Conservation (phyloP, 805 yeast species). For the Candida gorgasii region DNA sequence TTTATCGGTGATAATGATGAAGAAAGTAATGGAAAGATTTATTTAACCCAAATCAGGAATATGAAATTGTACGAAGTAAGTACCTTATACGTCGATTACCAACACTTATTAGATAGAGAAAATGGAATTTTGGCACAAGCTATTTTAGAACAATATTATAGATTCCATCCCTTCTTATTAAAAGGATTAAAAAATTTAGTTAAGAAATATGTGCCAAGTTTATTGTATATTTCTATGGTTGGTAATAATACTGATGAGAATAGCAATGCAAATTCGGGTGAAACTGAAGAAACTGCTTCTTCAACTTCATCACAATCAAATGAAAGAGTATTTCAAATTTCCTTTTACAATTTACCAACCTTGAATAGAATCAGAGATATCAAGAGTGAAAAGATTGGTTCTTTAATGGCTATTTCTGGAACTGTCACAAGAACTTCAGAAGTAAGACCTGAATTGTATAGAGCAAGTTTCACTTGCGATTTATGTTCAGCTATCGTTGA, state of each 20-base stretch:
- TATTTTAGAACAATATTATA: slow-evolving; percentile 84
- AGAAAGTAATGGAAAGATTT: slow-evolving; percentile 56
- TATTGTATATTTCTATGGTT: slow-evolving; percentile 48
- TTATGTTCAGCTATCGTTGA: slow-evolving; percentile 81
- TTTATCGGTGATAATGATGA: slow-evolving; percentile 39
- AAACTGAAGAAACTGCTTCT: slow-evolving; percentile 29
- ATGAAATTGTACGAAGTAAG: slow-evolving; percentile 74
- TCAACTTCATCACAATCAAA: slow-evolving; percentile 48
- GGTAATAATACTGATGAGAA: slow-evolving; percentile 36
- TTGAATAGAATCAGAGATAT: slow-evolving; percentile 85
- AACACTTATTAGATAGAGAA: slow-evolving; percentile 71
- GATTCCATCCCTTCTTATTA: slow-evolving; percentile 84
- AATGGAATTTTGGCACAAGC: slow-evolving; percentile 90
- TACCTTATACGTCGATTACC: slow-evolving; percentile 83
- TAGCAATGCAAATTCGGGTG: neutral
- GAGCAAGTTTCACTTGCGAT: slow-evolving; percentile 87
- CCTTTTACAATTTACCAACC: slow-evolving; percentile 83
- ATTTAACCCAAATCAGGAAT: slow-evolving; percentile 76
- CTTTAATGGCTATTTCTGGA: slow-evolving; percentile 81
- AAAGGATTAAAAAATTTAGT: slow-evolving; percentile 74
- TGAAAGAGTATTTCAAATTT: slow-evolving; percentile 83
- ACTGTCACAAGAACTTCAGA: slow-evolving; percentile 96
- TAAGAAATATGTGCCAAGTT: slow-evolving; percentile 71
- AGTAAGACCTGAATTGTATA: slow-evolving; percentile 90
- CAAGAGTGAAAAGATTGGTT: slow-evolving; percentile 85